Evolutionary conservation across 495 filamentous ascomycete genomes (phyloP).

Genomic region (Neurospora tetrasperma): DNA sequence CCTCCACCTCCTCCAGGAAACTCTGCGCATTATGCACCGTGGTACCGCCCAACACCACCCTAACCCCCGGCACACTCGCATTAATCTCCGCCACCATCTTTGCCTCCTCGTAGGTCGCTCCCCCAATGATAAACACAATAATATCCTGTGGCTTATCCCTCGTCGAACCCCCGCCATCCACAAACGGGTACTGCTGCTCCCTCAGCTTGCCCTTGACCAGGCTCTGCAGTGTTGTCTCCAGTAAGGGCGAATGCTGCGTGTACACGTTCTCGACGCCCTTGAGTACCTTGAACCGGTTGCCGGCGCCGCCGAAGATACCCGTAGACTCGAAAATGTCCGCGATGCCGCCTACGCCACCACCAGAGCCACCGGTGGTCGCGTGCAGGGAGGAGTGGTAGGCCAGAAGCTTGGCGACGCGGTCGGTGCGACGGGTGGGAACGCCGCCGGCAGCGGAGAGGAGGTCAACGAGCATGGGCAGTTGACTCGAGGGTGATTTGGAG

Average conservation of each 20-base stretch:
- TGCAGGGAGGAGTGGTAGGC: conserved; percentile 78
- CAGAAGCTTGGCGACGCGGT: conserved; percentile 66
- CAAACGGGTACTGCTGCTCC: conserved; percentile 80
- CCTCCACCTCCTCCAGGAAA: conserved; percentile 80
- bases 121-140: conserved; percentile 86
- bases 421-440: conserved; percentile 60
- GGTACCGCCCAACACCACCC: conserved; percentile 82
- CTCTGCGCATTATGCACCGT: conserved; percentile 73
- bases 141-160: conserved; percentile 95
- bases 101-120: conserved; percentile 91
- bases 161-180: conserved; percentile 75
- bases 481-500: conserved; percentile 69
- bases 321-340: conserved; percentile 85
- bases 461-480: conserved; percentile 72
- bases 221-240: conserved; percentile 82
- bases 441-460: conserved; percentile 67
- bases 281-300: conserved; percentile 84
- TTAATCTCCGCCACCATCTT: conserved; percentile 90
- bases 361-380: conserved; percentile 46
- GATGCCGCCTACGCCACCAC: conserved; percentile 40
- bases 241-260: conserved; percentile 85
- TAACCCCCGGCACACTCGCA: conserved; percentile 75
- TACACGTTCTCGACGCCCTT: conserved; percentile 98
- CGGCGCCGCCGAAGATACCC: conserved; percentile 82
- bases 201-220: conserved; percentile 81